Evolutionary conservation across 1,284 basidiomycete species (phyloP).

Genomic region (Gymnopus androsaceus): DNA sequence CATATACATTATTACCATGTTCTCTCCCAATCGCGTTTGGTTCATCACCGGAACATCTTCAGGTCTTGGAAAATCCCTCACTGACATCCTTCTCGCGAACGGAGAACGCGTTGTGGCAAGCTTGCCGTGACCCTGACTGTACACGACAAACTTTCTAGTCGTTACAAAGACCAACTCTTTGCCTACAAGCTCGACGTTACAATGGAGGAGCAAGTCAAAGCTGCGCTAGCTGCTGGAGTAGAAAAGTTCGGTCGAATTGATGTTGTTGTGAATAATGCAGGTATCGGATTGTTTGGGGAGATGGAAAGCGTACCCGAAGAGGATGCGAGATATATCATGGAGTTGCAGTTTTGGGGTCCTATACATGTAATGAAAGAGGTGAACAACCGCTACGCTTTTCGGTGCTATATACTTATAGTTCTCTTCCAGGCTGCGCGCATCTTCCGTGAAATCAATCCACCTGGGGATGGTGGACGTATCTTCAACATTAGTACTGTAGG

Average conservation of each 20-base stretch:
- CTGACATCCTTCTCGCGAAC: slow-evolving; percentile 31
- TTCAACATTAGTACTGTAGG: slow-evolving; percentile 36
- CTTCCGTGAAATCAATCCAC: slow-evolving; percentile 27
- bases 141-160: slow-evolving; percentile 30
- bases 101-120: slow-evolving; percentile 38
- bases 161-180: slow-evolving; percentile 35
- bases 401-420: no score
- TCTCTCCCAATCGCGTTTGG: slow-evolving; percentile 17
- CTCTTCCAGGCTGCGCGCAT: slow-evolving; percentile 17
- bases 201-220: slow-evolving; percentile 26
- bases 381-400: no score
- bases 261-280: slow-evolving; percentile 43
- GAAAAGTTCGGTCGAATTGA: slow-evolving; percentile 39
- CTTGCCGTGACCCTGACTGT: slow-evolving; percentile 33
- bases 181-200: slow-evolving; percentile 40
- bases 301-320: slow-evolving; percentile 33
- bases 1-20: neutral
- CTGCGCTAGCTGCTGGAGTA: slow-evolving; percentile 32
- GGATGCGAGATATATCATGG: slow-evolving; percentile 29
- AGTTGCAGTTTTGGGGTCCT: slow-evolving; percentile 38
- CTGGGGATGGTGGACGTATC: slow-evolving; percentile 30
- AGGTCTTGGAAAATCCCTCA: slow-evolving; percentile 35
- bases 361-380: slow-evolving; percentile 31
- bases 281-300: slow-evolving; percentile 31
- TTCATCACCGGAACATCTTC: slow-evolving; percentile 34